A percentile compares a stretch with the other conserved stretches of the same genome.
These are phyloP conservation scores for Botrytis deweyae DNA, from an alignment of 2,329 filamentous ascomycete genomes.

Conservation along the genomic window DNA sequence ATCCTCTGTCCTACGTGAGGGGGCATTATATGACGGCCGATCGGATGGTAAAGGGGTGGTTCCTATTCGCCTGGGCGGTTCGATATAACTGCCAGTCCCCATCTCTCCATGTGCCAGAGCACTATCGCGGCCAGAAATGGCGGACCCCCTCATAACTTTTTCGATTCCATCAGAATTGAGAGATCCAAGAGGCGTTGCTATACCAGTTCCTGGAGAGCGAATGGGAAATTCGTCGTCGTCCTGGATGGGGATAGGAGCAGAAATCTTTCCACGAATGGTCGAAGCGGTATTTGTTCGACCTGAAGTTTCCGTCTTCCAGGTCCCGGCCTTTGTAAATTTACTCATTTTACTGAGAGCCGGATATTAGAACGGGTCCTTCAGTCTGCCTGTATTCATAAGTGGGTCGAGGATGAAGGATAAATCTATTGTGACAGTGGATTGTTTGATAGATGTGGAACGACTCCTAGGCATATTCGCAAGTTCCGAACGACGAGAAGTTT, in stretches of 20 bases:
- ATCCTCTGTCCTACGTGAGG: conserved; percentile 23
- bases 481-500: conserved; percentile 9
- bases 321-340: conserved; percentile 32
- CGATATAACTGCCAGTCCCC: conserved; percentile 14
- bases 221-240: conserved; percentile 58
- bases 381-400: conserved; percentile 20
- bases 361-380: neutral
- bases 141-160: conserved; percentile 17
- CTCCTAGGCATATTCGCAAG: conserved; percentile 25
- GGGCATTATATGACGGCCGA: conserved; percentile 26
- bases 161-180: conserved; percentile 23
- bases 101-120: conserved; percentile 25
- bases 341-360: conserved; percentile 31
- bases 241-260: conserved; percentile 58
- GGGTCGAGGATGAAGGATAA: conserved; percentile 26
- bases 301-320: conserved; percentile 30
- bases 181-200: conserved; percentile 40
- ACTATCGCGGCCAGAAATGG: conserved; percentile 20
- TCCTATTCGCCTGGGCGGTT: conserved; percentile 15
- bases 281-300: conserved; percentile 43
- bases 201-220: conserved; percentile 45
- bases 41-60: conserved; percentile 18
- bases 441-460: conserved; percentile 6
- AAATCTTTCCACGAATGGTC: conserved; percentile 56
- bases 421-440: conserved; percentile 16